phyloP scores from a whole-genome alignment of 192 early-diverging fungal species.

The Podila verticillata region DNA sequence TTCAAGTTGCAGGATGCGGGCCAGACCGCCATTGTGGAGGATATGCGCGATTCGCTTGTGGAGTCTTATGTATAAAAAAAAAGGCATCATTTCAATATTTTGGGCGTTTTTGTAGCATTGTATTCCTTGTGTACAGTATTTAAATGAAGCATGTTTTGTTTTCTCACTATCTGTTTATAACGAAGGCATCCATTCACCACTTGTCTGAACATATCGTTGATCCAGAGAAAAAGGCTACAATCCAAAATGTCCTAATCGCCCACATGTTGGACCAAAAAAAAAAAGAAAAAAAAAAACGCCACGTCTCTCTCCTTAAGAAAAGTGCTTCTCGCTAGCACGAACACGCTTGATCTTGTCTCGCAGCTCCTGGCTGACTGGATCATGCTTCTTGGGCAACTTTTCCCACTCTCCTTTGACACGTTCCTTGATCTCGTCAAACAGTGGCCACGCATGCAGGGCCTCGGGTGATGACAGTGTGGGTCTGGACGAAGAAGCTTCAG shows the following conservation, averaged over 20 bases:
- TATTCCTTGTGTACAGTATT: too few species aligned
- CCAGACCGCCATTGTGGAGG: constrained; percentile 87
- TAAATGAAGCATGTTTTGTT: too few species aligned
- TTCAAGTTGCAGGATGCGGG: constrained; percentile 93
- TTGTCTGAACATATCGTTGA: too few species aligned
- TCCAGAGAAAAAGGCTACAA: too few species aligned
- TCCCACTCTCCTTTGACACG: constrained; percentile 70
- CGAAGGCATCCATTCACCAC: too few species aligned
- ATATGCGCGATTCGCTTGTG: constrained; percentile 91
- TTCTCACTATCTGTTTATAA: too few species aligned
- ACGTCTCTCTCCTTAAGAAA: not conserved
- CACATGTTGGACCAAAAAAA: too few species aligned
- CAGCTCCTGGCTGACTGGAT: constrained; percentile 51
- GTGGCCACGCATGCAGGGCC: constrained; percentile 58
- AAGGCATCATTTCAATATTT: not conserved
- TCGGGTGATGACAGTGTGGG: constrained; percentile 14
- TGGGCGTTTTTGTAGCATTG: too few species aligned
- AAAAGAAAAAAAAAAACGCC: not conserved
- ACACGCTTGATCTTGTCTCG: constrained; percentile 29
- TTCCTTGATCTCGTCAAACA: constrained; percentile 64
- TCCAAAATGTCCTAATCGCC: too few species aligned
- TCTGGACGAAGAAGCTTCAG: not conserved
- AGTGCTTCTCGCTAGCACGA: constrained; percentile 5
- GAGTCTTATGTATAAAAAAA: constrained; percentile 73
- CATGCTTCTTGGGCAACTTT: constrained; percentile 53